These are phyloP conservation scores for Boletus mariae DNA, from an alignment of 1,284 basidiomycete species.

Conservation along the genomic window DNA sequence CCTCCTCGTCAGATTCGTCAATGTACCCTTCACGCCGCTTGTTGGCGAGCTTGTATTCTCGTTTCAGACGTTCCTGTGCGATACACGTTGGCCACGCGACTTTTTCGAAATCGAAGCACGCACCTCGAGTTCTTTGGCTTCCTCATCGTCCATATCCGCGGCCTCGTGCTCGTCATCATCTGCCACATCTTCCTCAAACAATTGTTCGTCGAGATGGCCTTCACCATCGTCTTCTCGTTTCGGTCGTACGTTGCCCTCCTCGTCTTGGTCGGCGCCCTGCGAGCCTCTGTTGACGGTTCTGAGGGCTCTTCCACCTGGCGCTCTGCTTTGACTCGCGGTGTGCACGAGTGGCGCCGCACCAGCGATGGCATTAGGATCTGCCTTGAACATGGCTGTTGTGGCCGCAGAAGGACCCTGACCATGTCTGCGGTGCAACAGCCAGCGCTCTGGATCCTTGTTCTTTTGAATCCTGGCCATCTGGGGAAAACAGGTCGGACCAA, in stretches of 20 bases:
- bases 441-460: conserved; percentile 70
- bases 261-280: conserved; percentile 69
- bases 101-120: conserved; percentile 12
- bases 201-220: conserved; percentile 76
- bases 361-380: conserved; percentile 46
- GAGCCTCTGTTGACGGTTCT: conserved; percentile 63
- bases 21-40: conserved; percentile 65
- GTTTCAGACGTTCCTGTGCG: conserved; percentile 75
- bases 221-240: conserved; percentile 63
- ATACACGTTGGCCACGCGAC: background rate
- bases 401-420: conserved; percentile 55
- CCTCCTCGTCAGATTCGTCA: conserved; percentile 71
- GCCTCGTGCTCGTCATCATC: conserved; percentile 82
- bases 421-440: conserved; percentile 58
- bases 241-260: conserved; percentile 41
- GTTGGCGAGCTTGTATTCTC: conserved; percentile 76
- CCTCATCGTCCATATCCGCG: conserved; percentile 75
- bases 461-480: conserved; percentile 54
- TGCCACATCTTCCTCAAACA: conserved; percentile 81
- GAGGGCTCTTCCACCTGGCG: conserved; percentile 59
- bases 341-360: conserved; percentile 49
- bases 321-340: conserved; percentile 51
- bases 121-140: conserved; percentile 83
- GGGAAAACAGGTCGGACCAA: conserved; percentile 1
- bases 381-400: conserved; percentile 64